Percentiles rank a stretch among this genome's conserved stretches.
These are phyloP conservation scores for Debaryomyces subglobosus DNA, from an alignment of 1,139 yeast species.

Conservation along the genomic window DNA sequence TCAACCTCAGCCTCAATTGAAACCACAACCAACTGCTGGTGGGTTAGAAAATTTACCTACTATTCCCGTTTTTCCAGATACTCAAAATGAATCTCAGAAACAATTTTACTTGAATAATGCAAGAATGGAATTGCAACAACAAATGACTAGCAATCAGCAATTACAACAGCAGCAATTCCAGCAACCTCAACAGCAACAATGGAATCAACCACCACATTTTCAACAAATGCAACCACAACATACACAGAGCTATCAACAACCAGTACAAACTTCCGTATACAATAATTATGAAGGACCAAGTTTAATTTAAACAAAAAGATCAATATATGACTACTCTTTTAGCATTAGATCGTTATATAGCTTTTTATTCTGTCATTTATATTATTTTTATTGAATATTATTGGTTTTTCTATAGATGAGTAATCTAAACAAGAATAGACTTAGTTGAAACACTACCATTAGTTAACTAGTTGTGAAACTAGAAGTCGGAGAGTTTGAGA, in stretches of 20 bases:
- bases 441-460: not conserved
- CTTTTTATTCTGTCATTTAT: slow-evolving; percentile 2
- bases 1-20: slow-evolving; percentile 29
- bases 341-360: slow-evolving; percentile 5
- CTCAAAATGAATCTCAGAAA: slow-evolving; percentile 47
- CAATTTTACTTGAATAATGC: slow-evolving; percentile 44
- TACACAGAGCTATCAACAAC: slow-evolving; percentile 14
- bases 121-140: slow-evolving; percentile 40
- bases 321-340: not conserved
- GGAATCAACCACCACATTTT: slow-evolving; percentile 14
- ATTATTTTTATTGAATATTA: slow-evolving; percentile 3
- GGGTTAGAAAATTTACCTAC: slow-evolving; percentile 67
- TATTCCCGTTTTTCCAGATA: slow-evolving; percentile 66
- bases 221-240: slow-evolving; percentile 1
- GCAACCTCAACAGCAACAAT: slow-evolving; percentile 6
- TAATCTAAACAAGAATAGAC: not conserved
- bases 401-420: not conserved
- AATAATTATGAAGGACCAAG: slow-evolving; percentile 33
- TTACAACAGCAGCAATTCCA: slow-evolving; percentile 4
- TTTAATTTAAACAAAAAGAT: slow-evolving; percentile 18
- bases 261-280: slow-evolving; percentile 10
- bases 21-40: slow-evolving; percentile 64
- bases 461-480: not conserved
- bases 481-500: too few species aligned
- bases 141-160: slow-evolving; percentile 24